Base-by-base conservation (phyloP, 164 flowering plant genomes). In the Vitis labrusca region DNA sequence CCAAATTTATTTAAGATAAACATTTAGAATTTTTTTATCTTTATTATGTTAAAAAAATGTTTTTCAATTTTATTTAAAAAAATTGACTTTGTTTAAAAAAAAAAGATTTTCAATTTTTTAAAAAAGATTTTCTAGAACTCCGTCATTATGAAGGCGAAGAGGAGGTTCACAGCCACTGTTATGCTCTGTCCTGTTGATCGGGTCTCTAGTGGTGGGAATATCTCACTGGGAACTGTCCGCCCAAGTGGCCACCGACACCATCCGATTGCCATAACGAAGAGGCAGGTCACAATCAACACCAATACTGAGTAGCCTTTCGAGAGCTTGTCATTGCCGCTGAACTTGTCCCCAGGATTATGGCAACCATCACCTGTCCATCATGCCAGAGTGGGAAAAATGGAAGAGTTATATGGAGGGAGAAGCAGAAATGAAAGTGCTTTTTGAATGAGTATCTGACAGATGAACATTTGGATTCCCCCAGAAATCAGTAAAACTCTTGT, bases 391-490 rank as follows among this genome's bases (percentile, higher is more conserved):
- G 44, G 44, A 37, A 37, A 59, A 57, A 65, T 10, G 17, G 44
- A 37, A 37, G 6, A 37, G 44, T 37, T 37, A 0, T 37, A 37
- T 37, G 44, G 7, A 3, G 44, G 44, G 7, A 37, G 7, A 37
- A 5, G 44, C 44, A 37, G 44, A 37, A 37, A 37, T 37, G 5
- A 37, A 52, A 11, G 3, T 5, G 5, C 7, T 55, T 47, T 70
- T 84, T 37, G 6, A 37, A 6, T 37, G 5, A 5, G 44, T 37
- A 91, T 97, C 95, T 92, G 97, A 53, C 97, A 91, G 8, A 80
- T 32, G 9, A 88, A 73, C 99, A 94, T 94, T 75, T 85, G 91
- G 52, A 92, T 73, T 57, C 99, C 99, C 1, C 97, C 99, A 6
- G 80, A 78, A 50, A 94, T 86, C 16, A 94, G 88, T 32, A 94